These are phyloP conservation scores for Candida insectorum DNA, from an alignment of 805 yeast genomes.

Conservation along the genomic window DNA sequence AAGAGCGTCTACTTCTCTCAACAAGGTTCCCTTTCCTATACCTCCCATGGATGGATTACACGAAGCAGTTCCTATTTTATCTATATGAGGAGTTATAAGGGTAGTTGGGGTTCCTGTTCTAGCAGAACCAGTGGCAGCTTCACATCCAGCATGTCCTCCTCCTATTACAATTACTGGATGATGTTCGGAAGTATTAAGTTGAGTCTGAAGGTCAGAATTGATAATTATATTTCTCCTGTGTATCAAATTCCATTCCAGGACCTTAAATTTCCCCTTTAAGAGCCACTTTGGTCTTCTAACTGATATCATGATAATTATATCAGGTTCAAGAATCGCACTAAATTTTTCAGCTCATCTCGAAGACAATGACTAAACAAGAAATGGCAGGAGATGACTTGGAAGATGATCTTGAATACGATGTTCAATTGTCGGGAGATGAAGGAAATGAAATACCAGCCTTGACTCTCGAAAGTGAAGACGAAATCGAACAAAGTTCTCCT, in stretches of 20 bases:
- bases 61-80: constrained; percentile 88
- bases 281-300: no score
- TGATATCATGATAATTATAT: not conserved
- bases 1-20: constrained; percentile 91
- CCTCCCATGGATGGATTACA: constrained; percentile 99
- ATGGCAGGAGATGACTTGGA: constrained; percentile 65
- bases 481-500: constrained; percentile 11
- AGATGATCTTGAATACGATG: constrained; percentile 67
- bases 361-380: constrained; percentile 5
- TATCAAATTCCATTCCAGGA: no score
- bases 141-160: constrained; percentile 99
- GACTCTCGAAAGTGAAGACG: constrained; percentile 27
- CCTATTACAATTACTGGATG: constrained; percentile 86
- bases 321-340: not conserved
- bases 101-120: constrained; percentile 71
- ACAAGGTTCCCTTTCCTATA: constrained; percentile 91
- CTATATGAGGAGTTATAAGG: constrained; percentile 70
- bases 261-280: no score
- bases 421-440: constrained; percentile 26
- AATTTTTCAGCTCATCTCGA: constrained; percentile 8
- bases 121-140: constrained; percentile 93
- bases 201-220: constrained; percentile 32
- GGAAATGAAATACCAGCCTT: constrained; percentile 16
- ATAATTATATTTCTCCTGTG: constrained; percentile 20
- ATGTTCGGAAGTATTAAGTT: constrained; percentile 24